These are phyloP conservation scores for Diplodia seriata DNA, from an alignment of 2,329 filamentous ascomycete species.

Conservation along the genomic window DNA sequence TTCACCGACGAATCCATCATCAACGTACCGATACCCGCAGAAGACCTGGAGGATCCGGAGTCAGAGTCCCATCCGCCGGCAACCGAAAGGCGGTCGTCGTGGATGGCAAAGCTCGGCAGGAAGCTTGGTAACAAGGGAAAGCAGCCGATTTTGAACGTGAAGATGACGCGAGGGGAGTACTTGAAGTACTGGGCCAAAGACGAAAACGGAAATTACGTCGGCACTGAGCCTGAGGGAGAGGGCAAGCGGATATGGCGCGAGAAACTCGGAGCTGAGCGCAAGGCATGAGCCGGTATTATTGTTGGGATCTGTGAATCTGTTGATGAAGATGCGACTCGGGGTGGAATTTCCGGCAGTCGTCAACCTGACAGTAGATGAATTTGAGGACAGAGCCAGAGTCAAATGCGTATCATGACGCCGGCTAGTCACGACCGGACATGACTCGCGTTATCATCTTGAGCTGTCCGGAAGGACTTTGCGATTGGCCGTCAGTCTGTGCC, in stretches of 20 bases:
- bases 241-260: conserved; percentile 5
- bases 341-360: too few species aligned
- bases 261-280: background rate
- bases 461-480: background rate
- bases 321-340: too few species aligned
- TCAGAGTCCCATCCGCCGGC: too few species aligned
- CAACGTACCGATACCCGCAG: background rate
- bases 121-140: conserved; percentile 3
- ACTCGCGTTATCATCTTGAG: too few species aligned
- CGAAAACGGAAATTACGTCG: conserved; percentile 23
- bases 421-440: too few species aligned
- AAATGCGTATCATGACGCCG: too few species aligned
- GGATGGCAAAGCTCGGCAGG: background rate
- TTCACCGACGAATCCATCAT: conserved; percentile 10
- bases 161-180: conserved; percentile 21
- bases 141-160: background rate
- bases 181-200: conserved; percentile 22
- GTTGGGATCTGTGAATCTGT: too few species aligned
- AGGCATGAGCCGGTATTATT: background rate
- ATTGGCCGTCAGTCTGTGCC: background rate
- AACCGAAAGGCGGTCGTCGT: background rate
- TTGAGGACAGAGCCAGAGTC: too few species aligned
- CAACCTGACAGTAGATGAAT: too few species aligned
- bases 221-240: conserved; percentile 3
- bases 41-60: background rate